Percentiles rank a stretch among this genome's conserved stretches.
Conservation (phyloP, 1,284 basidiomycete genomes). For the Coniferiporia weirii region DNA sequence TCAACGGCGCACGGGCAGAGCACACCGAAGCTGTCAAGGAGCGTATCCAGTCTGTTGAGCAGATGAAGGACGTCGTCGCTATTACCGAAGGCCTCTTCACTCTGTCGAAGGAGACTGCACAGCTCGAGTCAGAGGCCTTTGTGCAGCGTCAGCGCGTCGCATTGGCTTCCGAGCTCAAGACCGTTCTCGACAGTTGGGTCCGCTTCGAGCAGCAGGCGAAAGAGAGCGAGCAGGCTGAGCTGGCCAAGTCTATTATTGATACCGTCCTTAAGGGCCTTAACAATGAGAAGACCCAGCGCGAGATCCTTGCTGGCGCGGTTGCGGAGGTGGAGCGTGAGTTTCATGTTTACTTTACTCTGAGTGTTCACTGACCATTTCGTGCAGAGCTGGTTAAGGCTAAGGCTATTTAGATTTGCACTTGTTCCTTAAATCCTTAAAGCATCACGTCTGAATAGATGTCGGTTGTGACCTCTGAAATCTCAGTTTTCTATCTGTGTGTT, state of each 20-base stretch:
- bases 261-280: slow-evolving; percentile 80
- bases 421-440: slow-evolving; percentile 1
- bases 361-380: not conserved
- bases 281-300: slow-evolving; percentile 92
- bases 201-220: slow-evolving; percentile 95
- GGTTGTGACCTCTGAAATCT: not conserved
- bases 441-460: slow-evolving; percentile 13
- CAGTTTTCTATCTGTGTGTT: not conserved
- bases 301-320: slow-evolving; percentile 82
- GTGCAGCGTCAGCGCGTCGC: slow-evolving; percentile 87
- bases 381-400: slow-evolving; percentile 68
- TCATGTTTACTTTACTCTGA: slow-evolving; percentile 17
- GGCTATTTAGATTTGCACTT: slow-evolving; percentile 45
- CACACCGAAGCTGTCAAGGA: slow-evolving; percentile 94
- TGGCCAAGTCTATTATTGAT: slow-evolving; percentile 83
- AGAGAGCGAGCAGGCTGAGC: slow-evolving; percentile 91
- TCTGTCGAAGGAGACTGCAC: slow-evolving; percentile 87
- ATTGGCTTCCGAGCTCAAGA: slow-evolving; percentile 86
- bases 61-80: slow-evolving; percentile 92
- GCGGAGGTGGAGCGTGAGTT: slow-evolving; percentile 87
- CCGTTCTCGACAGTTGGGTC: slow-evolving; percentile 97
- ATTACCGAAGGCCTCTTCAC: slow-evolving; percentile 89
- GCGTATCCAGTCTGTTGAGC: slow-evolving; percentile 85
- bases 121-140: slow-evolving; percentile 88
- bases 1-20: slow-evolving; percentile 79